These are phyloP conservation scores for Cucumis melo DNA, from an alignment of 306 rosid genomes.

Conservation along the genomic window DNA sequence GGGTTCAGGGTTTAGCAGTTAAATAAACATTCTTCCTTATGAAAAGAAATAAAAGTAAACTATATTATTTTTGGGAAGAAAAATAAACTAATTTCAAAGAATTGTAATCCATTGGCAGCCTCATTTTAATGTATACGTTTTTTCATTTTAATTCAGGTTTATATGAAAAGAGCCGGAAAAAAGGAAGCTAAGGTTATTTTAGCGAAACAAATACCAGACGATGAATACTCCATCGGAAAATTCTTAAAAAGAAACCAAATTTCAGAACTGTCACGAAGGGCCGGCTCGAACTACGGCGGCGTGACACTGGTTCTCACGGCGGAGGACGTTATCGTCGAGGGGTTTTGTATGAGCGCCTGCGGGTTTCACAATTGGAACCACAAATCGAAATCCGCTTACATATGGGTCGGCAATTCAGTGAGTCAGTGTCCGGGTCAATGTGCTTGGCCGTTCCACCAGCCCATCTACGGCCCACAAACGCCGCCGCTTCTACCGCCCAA, in stretches of 20 bases:
- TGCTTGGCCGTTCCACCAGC: conserved; percentile 29
- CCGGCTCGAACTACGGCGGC: neutral
- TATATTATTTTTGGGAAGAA: too few relatives aligned
- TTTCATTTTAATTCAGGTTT: conserved; percentile 2
- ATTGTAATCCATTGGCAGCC: too few relatives aligned
- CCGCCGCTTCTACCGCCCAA: conserved; percentile 20
- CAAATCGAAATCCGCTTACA: neutral
- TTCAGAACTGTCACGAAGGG: conserved; percentile 6
- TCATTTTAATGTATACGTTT: too few relatives aligned
- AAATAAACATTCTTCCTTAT: too few relatives aligned
- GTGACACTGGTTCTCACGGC: conserved; percentile 17
- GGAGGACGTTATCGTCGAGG: conserved; percentile 21
- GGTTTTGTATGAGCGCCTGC: conserved; percentile 28
- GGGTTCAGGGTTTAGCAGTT: too few relatives aligned
- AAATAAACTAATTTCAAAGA: too few relatives aligned
- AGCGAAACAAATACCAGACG: conserved; percentile 7
- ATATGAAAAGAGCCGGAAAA: conserved; percentile 16
- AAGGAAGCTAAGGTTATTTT: conserved; percentile 2
- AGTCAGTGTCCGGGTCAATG: conserved; percentile 28
- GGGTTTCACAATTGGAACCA: conserved; percentile 17
- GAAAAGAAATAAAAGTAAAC: too few relatives aligned
- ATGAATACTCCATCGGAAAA: conserved; percentile 17
- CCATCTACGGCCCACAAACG: conserved; percentile 29
- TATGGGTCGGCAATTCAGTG: conserved; percentile 27
- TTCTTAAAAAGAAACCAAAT: conserved; percentile 5